Percentiles rank a stretch among this genome's conserved stretches.
phyloP scores from a whole-genome alignment of 345 rosid species.

The Diplotaxis tenuifolia region DNA sequence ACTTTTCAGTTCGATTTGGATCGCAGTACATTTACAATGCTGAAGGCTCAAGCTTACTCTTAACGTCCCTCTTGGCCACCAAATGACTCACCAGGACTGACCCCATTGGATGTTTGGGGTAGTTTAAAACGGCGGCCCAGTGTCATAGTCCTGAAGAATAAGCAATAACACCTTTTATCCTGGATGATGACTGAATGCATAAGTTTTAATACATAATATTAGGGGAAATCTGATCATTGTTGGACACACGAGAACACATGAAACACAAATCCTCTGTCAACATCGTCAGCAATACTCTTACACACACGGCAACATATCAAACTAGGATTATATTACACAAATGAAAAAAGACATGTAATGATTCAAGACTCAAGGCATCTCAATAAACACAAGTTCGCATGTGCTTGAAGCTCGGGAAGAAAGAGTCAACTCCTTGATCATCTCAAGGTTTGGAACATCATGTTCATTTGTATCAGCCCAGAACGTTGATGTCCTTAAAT shows the following conservation, averaged over 20 bases:
- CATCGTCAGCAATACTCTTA: not conserved
- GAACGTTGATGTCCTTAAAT: not conserved
- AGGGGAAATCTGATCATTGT: not conserved
- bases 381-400: not conserved
- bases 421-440: not conserved
- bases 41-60: no score
- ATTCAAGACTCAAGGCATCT: not conserved
- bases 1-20: no score
- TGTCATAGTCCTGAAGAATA: no score
- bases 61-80: no score
- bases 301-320: not conserved
- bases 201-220: not conserved
- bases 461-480: not conserved
- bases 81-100: no score
- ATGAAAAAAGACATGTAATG: not conserved
- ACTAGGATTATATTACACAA: not conserved
- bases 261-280: not conserved
- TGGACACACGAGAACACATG: not conserved
- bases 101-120: no score
- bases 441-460: not conserved
- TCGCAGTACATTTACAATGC: no score
- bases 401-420: not conserved
- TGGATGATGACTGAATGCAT: not conserved
- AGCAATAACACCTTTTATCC: not conserved
- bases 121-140: no score